Conservation (phyloP, 23 red algal genomes). For the Cyanidioschyzon merolae region DNA sequence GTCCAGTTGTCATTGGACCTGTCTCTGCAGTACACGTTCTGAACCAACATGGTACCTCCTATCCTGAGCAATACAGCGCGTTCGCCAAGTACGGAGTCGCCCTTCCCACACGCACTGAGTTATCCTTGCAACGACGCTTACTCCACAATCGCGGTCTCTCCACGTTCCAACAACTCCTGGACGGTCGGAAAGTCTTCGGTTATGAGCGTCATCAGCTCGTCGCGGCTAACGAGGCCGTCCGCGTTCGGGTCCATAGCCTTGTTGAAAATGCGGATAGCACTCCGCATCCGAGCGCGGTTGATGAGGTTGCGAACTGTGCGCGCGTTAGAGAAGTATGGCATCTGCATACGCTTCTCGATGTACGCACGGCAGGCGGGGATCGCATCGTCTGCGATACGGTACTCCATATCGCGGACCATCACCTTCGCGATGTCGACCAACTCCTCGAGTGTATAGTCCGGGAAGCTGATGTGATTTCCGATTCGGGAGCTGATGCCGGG, state of each 20-base stretch:
- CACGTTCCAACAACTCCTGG: constrained; percentile 59
- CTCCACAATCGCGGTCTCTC: constrained; percentile 72
- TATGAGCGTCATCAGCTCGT: constrained; percentile 60
- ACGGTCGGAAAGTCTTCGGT: constrained; percentile 64
- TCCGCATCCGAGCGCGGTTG: constrained; percentile 87
- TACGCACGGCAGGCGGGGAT: constrained; percentile 45
- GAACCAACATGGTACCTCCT: too few species aligned
- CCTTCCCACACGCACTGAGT: too few species aligned
- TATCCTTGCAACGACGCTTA: constrained; percentile 21
- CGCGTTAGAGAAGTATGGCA: constrained; percentile 99
- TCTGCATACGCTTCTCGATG: constrained; percentile 86
- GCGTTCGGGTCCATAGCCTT: constrained; percentile 31
- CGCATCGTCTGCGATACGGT: constrained; percentile 44
- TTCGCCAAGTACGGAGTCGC: too few species aligned
- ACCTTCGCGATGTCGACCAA: constrained; percentile 87
- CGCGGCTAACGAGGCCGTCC: constrained; percentile 59
- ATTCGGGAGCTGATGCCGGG: constrained; percentile 93
- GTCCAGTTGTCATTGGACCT: too few species aligned
- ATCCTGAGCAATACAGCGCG: too few species aligned
- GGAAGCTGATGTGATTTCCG: constrained; percentile 91
- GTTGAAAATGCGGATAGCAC: constrained; percentile 96
- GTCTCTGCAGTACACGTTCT: too few species aligned
- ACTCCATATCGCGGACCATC: constrained; percentile 56
- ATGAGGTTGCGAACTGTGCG: constrained; percentile 92
- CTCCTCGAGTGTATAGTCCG: constrained; percentile 75